phyloP scores from a whole-genome alignment of 257 asterid genomes.

The Solanum verrucosum region DNA sequence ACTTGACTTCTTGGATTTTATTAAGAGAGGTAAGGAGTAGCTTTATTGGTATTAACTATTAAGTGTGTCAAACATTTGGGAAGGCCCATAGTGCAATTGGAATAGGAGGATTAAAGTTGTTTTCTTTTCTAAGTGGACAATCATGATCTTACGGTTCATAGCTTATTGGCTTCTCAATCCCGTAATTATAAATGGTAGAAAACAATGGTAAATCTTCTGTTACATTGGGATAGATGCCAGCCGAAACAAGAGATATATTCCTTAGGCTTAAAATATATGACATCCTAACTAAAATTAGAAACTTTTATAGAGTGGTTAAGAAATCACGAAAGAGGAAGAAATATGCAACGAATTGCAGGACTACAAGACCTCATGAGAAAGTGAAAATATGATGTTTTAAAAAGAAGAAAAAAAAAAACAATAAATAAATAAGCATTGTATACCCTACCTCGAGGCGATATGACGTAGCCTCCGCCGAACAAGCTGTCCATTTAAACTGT shows the following conservation, averaged over 20 bases:
- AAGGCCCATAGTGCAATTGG: background rate
- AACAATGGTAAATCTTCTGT: background rate
- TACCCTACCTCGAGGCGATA: conserved; percentile 69
- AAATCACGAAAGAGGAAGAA: background rate
- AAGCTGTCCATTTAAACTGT: conserved; percentile 75
- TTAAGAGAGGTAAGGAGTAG: background rate
- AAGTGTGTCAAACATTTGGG: background rate
- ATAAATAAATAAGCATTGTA: background rate
- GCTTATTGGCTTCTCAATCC: background rate
- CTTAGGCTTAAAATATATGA: background rate
- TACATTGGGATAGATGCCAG: background rate
- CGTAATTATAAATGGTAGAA: background rate
- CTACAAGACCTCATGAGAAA: background rate
- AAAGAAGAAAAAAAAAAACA: background rate
- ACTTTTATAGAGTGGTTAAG: background rate
- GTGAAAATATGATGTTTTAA: background rate
- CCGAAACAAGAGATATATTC: background rate
- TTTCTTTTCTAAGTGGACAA: background rate
- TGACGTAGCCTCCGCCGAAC: conserved; percentile 91
- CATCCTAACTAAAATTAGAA: background rate
- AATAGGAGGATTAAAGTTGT: background rate
- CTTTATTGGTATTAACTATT: background rate
- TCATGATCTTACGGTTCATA: background rate
- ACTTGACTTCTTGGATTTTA: background rate
- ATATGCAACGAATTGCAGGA: background rate